A percentile compares a stretch with the other conserved stretches of the same genome.
phyloP scores from a whole-genome alignment of 306 rosid genomes.

The Luffa aegyptiaca region DNA sequence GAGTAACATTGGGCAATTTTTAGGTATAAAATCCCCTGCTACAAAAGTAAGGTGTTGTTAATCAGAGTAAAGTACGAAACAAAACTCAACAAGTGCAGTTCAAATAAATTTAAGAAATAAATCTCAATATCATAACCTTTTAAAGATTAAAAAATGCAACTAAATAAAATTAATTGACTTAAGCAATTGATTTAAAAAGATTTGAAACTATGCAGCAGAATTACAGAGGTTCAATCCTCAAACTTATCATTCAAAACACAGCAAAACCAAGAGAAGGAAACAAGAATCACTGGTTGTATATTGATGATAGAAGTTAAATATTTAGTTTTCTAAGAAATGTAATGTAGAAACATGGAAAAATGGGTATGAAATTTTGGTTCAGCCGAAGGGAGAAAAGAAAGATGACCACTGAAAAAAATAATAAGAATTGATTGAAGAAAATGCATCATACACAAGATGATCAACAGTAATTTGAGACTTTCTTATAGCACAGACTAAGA shows the following conservation, averaged over 20 bases:
- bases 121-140: background rate
- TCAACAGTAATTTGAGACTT: background rate
- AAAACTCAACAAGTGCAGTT: background rate
- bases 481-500: background rate
- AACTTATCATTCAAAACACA: background rate
- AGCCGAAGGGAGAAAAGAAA: background rate
- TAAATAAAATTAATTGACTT: background rate
- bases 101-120: background rate
- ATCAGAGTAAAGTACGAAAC: background rate
- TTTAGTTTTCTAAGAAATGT: background rate
- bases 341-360: background rate
- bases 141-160: background rate
- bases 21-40: constrained; percentile 47
- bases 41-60: constrained; percentile 9
- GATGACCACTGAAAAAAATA: background rate
- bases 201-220: background rate
- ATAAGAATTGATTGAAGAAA: background rate
- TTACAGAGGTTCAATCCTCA: background rate
- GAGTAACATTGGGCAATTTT: constrained; percentile 65
- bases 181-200: background rate
- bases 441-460: background rate
- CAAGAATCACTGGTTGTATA: background rate
- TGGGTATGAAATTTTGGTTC: background rate
- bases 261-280: background rate
- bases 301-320: background rate